Base-by-base conservation (phyloP, 2,329 filamentous ascomycete species). In the Cordyceps pruinosa region DNA sequence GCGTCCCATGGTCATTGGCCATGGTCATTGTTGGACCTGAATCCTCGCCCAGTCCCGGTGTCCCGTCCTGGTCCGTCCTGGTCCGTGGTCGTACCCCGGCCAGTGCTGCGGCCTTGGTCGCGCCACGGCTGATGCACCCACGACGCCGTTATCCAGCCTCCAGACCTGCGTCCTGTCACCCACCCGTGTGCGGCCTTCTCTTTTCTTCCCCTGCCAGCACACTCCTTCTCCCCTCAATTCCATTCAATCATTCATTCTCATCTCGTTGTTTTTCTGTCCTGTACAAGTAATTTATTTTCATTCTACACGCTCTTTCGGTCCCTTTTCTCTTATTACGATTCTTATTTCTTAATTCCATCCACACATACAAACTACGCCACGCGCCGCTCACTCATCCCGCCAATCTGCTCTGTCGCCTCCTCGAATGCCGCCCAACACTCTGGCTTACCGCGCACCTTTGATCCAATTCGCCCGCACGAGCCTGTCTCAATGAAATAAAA, bases 171-270 rank as follows among this genome's bases (percentile, higher is more conserved):
- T 47, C 34, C 49, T 34, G 35, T n/a, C n/a, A n/a, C n/a, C n/a
- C n/a, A n/a, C n/a, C n/a, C n/a, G n/a, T 45, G 54, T 19, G 28
- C 26, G 49, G 46, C 26, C 35, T 48, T 23, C 12, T 35, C 13
- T 15, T 13, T 6, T 34, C 25, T 21, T n/a, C 12, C n/a, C 15
- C 34, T 46, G 49, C 42, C 39, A 32, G 34, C 25, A 30, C 47
- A 51, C 58, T 64, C 61, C 58, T 56, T 59, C 59, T 59, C 39
- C 39, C 23, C 23, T 54, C 45, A 56, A 54, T 44, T 46, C 58
- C 42, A 48, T 34, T n/a, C 42, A 48, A 7, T 48, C 50, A 46
- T 56, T 47, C 45, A 48, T 61, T 56, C 42, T 50, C 55, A 19
- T 61, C n/a, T 54, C 30, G 41, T 39, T 51, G 21, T 51, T 30